Evolutionary conservation across 2,329 filamentous ascomycete species (phyloP).

Genomic region (Colletotrichum sp.): DNA sequence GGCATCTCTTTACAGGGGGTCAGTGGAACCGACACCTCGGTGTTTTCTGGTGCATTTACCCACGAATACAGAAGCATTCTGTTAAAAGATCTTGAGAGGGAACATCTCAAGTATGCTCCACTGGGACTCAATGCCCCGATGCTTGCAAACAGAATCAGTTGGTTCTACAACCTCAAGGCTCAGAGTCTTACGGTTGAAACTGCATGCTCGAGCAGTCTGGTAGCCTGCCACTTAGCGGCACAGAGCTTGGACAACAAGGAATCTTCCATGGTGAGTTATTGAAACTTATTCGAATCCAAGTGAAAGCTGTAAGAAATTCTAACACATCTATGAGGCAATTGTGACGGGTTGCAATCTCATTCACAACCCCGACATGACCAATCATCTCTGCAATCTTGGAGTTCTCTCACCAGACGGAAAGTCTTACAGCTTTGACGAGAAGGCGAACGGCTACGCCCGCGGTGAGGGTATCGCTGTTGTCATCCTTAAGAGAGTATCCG

Average conservation of each 20-base stretch:
- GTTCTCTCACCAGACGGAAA: conserved; percentile 30
- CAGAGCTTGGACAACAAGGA: conserved; percentile 35
- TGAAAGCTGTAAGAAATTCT: not conserved
- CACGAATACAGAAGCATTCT: conserved; percentile 29
- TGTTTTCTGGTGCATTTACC: conserved; percentile 34
- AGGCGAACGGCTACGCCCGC: conserved; percentile 52
- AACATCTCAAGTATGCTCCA: conserved; percentile 34
- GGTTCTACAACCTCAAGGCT: conserved; percentile 39
- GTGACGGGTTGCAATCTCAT: conserved; percentile 27
- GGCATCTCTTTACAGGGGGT: conserved; percentile 20
- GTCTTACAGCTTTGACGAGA: conserved; percentile 39
- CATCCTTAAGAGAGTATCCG: conserved; percentile 47
- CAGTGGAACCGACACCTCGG: conserved; percentile 27
- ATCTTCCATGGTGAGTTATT: conserved; percentile 14
- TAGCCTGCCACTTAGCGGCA: conserved; percentile 37
- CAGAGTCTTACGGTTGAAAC: conserved; percentile 43
- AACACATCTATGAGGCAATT: conserved; percentile 7
- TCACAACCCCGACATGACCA: conserved; percentile 24
- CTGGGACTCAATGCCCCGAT: conserved; percentile 32
- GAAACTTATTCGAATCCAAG: accelerated
- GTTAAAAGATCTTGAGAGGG: conserved; percentile 24
- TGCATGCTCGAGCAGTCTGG: conserved; percentile 40
- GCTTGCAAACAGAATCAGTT: conserved; percentile 37
- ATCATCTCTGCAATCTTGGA: conserved; percentile 26
- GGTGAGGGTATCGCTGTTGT: conserved; percentile 51